A percentile compares a stretch with the other conserved stretches of the same genome.
Conservation (phyloP, 441 rosid species). For the Pelargonium fulgidum region DNA sequence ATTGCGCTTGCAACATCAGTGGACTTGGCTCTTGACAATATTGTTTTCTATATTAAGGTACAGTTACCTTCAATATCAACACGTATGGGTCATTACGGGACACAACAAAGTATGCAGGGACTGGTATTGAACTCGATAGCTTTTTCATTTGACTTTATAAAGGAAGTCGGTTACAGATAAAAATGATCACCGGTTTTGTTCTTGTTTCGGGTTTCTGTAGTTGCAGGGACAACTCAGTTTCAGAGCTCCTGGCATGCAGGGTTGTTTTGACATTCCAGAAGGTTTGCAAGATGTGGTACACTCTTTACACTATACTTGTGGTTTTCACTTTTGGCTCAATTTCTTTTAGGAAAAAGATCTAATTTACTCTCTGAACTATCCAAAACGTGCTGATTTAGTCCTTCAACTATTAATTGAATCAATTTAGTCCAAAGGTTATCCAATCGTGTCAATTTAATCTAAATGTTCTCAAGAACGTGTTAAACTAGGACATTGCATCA, state of each 20-base stretch:
- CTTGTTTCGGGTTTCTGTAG: neutral
- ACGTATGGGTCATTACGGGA: conserved; percentile 56
- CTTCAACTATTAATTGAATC: too few relatives aligned
- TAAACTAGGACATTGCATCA: too few relatives aligned
- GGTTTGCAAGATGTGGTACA: conserved; percentile 20
- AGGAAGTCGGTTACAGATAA: conserved; percentile 9
- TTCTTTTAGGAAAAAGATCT: too few relatives aligned
- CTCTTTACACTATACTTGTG: neutral
- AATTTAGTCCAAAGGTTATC: too few relatives aligned
- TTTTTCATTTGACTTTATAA: neutral
- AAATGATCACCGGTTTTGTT: too few relatives aligned
- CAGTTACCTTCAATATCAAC: conserved; percentile 73
- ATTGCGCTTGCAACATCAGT: neutral
- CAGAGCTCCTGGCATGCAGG: conserved; percentile 51
- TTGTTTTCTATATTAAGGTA: conserved; percentile 40
- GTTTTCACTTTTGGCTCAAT: neutral
- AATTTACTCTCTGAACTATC: too few relatives aligned
- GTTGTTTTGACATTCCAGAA: conserved; percentile 42
- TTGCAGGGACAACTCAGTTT: conserved; percentile 71
- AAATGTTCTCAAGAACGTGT: too few relatives aligned
- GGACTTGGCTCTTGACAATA: neutral
- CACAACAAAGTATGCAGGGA: conserved; percentile 69
- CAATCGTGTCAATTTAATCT: too few relatives aligned
- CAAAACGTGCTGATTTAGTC: too few relatives aligned
- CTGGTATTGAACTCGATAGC: conserved; percentile 32